Base-by-base conservation (phyloP, 2,329 filamentous ascomycete genomes). In the Alternaria sp. region DNA sequence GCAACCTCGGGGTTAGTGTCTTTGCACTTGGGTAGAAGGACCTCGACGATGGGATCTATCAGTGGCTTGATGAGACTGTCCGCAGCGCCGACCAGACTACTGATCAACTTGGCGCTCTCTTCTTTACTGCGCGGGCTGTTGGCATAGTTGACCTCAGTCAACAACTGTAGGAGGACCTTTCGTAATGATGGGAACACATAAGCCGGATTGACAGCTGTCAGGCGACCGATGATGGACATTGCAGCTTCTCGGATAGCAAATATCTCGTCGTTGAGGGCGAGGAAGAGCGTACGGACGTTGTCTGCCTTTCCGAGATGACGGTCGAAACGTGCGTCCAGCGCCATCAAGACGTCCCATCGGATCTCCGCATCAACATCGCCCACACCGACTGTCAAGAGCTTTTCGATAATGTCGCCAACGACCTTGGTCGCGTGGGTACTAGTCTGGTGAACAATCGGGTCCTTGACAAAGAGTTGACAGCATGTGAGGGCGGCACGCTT, bases 361-460 rank as follows among this genome's bases (percentile, higher is more conserved):
- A 99, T 99, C 67, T 91, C 91, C 14, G 93, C 87, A 68, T 97
- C 93, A 12, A 82, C 89, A 74, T 99, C 95, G 14, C 94, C 95
- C 28, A 99, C 92, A 51, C 93, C 94, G 39, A 98, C 94, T 0
- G 94, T 97, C 63, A 99, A 84, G 1, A 99, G 87, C 75, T 95
- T 97, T 80, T 98, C 94, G 59, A 99, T 97, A 32, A 99, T 95
- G 76, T 99, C 95, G 56, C 94, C 92, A 46, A 99, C 96, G 28
- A 99, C 95, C 76, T 97, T 93, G 41, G 98, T 92, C 0, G 95
- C 94, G 77, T 99, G 95, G 66, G 94, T 92, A 76, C 95, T 98
- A 7, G 94, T 97, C 80, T 99, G 95, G 71, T 97, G 95, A 72
- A 99, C 93, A 66, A 99, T 98, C 0, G 95, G 95, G 75, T 99